Conservation (phyloP, 1,284 basidiomycete species). For the Mycosarcoma mackinlayi region DNA sequence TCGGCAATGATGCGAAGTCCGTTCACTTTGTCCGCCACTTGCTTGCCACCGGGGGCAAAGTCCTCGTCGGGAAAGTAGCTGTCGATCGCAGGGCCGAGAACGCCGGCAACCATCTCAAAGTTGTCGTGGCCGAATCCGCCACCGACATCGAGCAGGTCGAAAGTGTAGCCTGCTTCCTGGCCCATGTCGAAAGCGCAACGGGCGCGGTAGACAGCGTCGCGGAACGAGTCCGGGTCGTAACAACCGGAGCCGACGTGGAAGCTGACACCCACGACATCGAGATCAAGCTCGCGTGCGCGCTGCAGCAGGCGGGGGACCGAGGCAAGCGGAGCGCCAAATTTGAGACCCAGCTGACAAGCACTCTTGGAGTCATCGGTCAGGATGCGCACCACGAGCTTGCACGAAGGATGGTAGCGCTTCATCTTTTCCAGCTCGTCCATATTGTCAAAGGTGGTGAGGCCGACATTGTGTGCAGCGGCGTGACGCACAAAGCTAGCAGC, state of each 20-base stretch:
- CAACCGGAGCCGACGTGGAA: conserved; percentile 99
- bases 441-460: conserved; percentile 98
- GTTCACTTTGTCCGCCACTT: conserved; percentile 69
- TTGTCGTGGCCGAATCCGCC: conserved; percentile 93
- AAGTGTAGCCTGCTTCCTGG: conserved; percentile 80
- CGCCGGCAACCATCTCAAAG: conserved; percentile 83
- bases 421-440: conserved; percentile 97
- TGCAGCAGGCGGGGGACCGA: conserved; percentile 82
- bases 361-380: conserved; percentile 96
- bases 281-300: conserved; percentile 81
- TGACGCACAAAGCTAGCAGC: conserved; percentile 90
- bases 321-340: conserved; percentile 92
- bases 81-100: conserved; percentile 80
- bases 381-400: conserved; percentile 92
- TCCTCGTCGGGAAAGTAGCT: conserved; percentile 81
- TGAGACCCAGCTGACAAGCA: conserved; percentile 90
- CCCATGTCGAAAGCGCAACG: conserved; percentile 89
- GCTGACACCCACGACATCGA: conserved; percentile 92
- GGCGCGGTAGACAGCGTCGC: conserved; percentile 87
- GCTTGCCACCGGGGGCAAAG: conserved; percentile 62
- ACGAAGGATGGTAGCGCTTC: conserved; percentile 80
- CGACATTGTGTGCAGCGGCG: conserved; percentile 81
- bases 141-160: conserved; percentile 89
- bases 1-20: conserved; percentile 90
- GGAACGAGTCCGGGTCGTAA: conserved; percentile 89